Conservation (phyloP, 208 protist genomes). For the Trypanosoma brucei region DNA sequence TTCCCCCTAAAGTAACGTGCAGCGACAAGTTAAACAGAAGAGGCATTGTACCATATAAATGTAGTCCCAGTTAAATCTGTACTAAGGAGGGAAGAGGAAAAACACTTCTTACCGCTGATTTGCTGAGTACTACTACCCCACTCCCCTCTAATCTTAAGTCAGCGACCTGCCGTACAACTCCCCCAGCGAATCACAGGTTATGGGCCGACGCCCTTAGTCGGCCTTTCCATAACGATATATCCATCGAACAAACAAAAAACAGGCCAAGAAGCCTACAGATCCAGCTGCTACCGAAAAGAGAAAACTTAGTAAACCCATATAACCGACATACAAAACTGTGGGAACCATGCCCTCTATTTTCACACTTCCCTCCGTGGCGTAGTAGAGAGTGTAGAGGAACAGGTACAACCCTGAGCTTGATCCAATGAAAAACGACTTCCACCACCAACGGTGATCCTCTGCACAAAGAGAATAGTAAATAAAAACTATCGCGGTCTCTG, state of each 20-base stretch:
- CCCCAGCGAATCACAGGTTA: too few relatives aligned
- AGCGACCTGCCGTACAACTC: too few relatives aligned
- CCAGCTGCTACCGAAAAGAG: slow-evolving; percentile 40
- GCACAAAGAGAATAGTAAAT: slow-evolving; percentile 95
- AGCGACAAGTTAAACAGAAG: neutral
- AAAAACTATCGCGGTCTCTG: slow-evolving; percentile 95
- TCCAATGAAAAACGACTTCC: slow-evolving; percentile 87
- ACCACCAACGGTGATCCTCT: slow-evolving; percentile 98
- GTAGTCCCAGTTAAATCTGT: too few relatives aligned
- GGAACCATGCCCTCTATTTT: slow-evolving; percentile 47
- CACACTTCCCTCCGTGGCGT: slow-evolving; percentile 65
- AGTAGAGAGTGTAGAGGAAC: slow-evolving; percentile 92
- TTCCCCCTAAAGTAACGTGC: neutral
- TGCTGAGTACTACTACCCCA: too few relatives aligned
- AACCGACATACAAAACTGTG: slow-evolving; percentile 71
- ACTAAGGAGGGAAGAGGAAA: too few relatives aligned
- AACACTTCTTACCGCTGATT: too few relatives aligned
- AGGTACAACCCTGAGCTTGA: slow-evolving; percentile 86
- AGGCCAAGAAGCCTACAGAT: slow-evolving; percentile 48
- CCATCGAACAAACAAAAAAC: slow-evolving; percentile 40
- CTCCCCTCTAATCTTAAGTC: too few relatives aligned
- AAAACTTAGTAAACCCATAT: slow-evolving; percentile 61
- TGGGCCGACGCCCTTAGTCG: slow-evolving; percentile 21
- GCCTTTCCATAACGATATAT: slow-evolving; percentile 46
- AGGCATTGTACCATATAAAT: too few relatives aligned